phyloP scores from a whole-genome alignment of 108 stramenopile genomes.

The Mayamaea pseudoterrestris region DNA sequence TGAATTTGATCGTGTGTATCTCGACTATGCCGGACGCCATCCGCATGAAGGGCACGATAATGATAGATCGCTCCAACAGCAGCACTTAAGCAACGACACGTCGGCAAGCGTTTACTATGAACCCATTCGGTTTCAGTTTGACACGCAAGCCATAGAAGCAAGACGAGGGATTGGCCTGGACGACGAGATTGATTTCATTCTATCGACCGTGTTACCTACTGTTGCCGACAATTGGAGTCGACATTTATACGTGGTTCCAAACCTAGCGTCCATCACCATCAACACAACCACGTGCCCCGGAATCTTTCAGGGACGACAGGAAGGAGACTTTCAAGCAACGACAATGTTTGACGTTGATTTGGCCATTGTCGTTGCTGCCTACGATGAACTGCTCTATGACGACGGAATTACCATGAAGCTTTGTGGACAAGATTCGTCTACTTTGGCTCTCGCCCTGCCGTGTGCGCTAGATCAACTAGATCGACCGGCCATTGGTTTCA shows the following conservation, averaged over 20 bases:
- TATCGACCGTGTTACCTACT: neutral
- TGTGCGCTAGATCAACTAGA: conserved; percentile 18
- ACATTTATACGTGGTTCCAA: neutral
- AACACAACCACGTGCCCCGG: neutral
- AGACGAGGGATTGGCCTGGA: conserved; percentile 1
- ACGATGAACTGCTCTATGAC: neutral
- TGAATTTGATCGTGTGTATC: too few species aligned
- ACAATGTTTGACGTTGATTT: conserved; percentile 1
- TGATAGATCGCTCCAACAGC: too few species aligned
- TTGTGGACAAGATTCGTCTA: neutral
- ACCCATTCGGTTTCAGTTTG: conserved; percentile 11
- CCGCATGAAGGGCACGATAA: too few species aligned
- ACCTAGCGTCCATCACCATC: neutral
- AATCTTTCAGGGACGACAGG: neutral
- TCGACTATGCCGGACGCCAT: too few species aligned
- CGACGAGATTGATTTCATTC: neutral
- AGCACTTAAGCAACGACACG: too few species aligned
- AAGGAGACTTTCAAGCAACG: too few species aligned
- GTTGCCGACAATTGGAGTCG: conserved; percentile 2
- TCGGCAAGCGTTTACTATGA: too few species aligned
- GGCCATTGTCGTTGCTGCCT: conserved; percentile 6
- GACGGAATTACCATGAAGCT: neutral
- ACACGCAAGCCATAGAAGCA: conserved; percentile 1
- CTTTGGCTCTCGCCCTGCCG: conserved; percentile 12
- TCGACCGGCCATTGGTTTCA: conserved; percentile 16